Conservation (phyloP, 331 rosid genomes). For the Quercus lobata region DNA sequence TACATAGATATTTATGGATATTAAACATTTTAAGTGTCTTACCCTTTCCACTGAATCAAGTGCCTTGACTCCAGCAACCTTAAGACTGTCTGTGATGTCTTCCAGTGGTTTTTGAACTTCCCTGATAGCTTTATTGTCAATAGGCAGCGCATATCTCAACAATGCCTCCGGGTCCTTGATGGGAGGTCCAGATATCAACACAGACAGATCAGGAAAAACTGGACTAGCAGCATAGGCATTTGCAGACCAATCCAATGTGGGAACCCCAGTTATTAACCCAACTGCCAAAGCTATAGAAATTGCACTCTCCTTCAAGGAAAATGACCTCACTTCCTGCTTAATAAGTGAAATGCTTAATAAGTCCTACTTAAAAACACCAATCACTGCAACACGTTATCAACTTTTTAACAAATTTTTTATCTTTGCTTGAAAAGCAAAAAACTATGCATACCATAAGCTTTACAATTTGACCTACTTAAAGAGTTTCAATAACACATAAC, state of each 20-base stretch:
- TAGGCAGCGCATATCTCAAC: constrained; percentile 91
- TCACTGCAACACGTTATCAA: not conserved
- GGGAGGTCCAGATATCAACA: constrained; percentile 92
- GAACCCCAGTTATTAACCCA: constrained; percentile 83
- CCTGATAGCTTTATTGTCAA: constrained; percentile 86
- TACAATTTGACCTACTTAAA: not conserved
- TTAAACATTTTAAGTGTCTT: constrained; percentile 27
- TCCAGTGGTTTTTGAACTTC: constrained; percentile 97
- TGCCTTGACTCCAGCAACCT: constrained; percentile 82
- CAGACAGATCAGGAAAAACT: constrained; percentile 66
- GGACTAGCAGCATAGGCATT: constrained; percentile 67
- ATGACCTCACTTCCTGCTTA: constrained; percentile 51
- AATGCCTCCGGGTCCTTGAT: constrained; percentile 95
- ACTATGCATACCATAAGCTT: not conserved
- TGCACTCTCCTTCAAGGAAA: constrained; percentile 68
- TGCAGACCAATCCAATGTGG: constrained; percentile 45
- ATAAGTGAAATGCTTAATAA: constrained; percentile 15
- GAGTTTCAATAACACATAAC: not conserved
- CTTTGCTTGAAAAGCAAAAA: not conserved
- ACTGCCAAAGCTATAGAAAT: constrained; percentile 76
- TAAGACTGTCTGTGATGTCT: constrained; percentile 93
- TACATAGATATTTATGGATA: constrained; percentile 3
- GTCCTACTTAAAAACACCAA: not conserved
- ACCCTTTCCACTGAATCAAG: constrained; percentile 93
- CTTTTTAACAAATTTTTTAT: not conserved